Conservation (phyloP, 345 rosid genomes). For the Luvunga scandens region DNA sequence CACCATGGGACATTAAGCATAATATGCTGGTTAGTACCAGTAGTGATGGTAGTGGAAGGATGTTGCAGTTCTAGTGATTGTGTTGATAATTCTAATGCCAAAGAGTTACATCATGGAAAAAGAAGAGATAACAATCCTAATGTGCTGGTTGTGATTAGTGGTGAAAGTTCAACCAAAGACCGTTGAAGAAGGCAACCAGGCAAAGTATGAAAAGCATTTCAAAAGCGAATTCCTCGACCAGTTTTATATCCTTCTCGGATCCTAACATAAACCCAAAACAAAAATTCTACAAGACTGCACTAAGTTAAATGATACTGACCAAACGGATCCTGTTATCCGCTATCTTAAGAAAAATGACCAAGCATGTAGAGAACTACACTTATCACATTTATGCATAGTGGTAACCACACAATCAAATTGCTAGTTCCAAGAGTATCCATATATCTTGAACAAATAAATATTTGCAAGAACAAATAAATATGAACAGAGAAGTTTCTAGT, state of each 20-base stretch:
- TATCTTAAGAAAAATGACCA: background rate
- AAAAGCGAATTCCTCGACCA: background rate
- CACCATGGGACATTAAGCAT: background rate
- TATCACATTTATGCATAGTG: background rate
- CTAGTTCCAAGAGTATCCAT: background rate
- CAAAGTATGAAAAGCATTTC: background rate
- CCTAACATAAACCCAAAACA: background rate
- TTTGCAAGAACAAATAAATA: background rate
- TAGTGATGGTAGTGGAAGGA: background rate
- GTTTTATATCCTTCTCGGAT: background rate
- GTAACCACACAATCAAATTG: background rate
- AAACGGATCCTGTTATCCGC: background rate
- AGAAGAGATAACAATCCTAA: background rate
- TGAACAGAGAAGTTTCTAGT: background rate
- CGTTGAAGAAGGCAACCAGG: background rate
- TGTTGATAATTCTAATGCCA: background rate
- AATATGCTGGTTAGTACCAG: background rate
- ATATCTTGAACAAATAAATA: background rate
- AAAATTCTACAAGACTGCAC: background rate
- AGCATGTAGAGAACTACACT: background rate
- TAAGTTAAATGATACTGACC: background rate
- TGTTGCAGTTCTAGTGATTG: background rate
- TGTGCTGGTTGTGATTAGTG: background rate
- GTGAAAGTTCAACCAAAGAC: constrained; percentile 7
- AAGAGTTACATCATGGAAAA: background rate